A percentile compares a stretch with the other conserved stretches of the same genome.
Evolutionary conservation across 2,329 filamentous ascomycete species (phyloP).

Genomic region (Fusarium napiforme): DNA sequence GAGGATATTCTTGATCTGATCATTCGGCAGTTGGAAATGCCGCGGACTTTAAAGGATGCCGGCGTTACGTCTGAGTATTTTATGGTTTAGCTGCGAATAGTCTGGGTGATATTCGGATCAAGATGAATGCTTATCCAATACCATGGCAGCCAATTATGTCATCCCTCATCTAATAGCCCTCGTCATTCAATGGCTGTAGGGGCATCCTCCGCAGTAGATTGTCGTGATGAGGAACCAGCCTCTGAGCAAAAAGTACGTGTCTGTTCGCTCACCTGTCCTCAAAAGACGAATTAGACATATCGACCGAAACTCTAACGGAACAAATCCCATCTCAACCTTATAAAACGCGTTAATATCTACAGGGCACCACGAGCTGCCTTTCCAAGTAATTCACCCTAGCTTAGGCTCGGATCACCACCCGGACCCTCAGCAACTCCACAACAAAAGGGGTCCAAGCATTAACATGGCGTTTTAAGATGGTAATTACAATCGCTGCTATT

Average conservation of each 20-base stretch:
- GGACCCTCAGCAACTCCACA: conserved; percentile 2
- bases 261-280: background rate
- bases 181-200: background rate
- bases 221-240: too few relatives aligned
- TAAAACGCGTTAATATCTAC: background rate
- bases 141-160: too few relatives aligned
- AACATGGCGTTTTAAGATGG: conserved; percentile 14
- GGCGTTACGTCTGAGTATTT: background rate
- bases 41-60: background rate
- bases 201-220: too few relatives aligned
- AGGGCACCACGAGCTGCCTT: background rate
- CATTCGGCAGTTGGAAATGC: conserved; percentile 2
- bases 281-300: background rate
- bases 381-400: background rate
- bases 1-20: conserved; percentile 3
- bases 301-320: background rate
- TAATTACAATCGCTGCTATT: conserved; percentile 12
- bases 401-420: background rate
- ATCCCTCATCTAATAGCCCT: background rate
- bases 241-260: too few relatives aligned
- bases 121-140: background rate
- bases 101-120: conserved; percentile 18
- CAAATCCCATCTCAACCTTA: background rate
- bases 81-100: conserved; percentile 2
- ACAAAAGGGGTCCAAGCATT: conserved; percentile 4